These are phyloP conservation scores for Prunus dulcis DNA, from an alignment of 306 rosid genomes.

Conservation along the genomic window DNA sequence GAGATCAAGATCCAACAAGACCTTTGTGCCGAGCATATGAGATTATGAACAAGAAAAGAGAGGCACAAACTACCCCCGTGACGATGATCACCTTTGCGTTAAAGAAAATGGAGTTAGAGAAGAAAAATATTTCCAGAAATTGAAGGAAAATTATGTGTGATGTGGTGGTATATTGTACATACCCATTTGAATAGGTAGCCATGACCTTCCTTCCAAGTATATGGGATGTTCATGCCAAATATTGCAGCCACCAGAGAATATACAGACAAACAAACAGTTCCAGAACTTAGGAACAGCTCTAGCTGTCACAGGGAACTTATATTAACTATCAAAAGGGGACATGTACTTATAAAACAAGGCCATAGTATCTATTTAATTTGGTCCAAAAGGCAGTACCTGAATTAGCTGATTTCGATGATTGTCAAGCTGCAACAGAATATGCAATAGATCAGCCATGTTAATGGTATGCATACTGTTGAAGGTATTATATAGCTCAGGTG, in stretches of 20 bases:
- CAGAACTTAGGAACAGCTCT: slow-evolving; percentile 75
- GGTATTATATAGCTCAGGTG: not conserved
- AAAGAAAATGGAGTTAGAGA: not conserved
- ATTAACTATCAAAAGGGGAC: not conserved
- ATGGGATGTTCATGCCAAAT: slow-evolving; percentile 86
- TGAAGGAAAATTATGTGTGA: not conserved
- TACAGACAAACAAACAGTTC: slow-evolving; percentile 63
- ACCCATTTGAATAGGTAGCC: slow-evolving; percentile 77
- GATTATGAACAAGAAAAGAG: slow-evolving; percentile 54
- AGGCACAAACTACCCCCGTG: slow-evolving; percentile 50
- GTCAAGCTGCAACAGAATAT: slow-evolving; percentile 62
- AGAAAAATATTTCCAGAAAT: not conserved
- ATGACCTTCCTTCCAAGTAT: slow-evolving; percentile 56
- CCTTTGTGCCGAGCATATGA: slow-evolving; percentile 88
- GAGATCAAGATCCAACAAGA: slow-evolving; percentile 72
- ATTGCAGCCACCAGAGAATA: slow-evolving; percentile 80
- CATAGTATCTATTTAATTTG: not conserved
- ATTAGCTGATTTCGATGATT: slow-evolving; percentile 81
- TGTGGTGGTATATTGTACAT: slow-evolving; percentile 16
- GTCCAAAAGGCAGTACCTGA: slow-evolving; percentile 46
- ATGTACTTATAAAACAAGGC: not conserved
- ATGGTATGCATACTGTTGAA: not conserved
- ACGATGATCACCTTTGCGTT: slow-evolving; percentile 62
- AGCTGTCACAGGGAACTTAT: slow-evolving; percentile 40
- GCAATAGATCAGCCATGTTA: not conserved